Conservation (phyloP, 345 rosid species). For the Eucalyptus paniculata region DNA sequence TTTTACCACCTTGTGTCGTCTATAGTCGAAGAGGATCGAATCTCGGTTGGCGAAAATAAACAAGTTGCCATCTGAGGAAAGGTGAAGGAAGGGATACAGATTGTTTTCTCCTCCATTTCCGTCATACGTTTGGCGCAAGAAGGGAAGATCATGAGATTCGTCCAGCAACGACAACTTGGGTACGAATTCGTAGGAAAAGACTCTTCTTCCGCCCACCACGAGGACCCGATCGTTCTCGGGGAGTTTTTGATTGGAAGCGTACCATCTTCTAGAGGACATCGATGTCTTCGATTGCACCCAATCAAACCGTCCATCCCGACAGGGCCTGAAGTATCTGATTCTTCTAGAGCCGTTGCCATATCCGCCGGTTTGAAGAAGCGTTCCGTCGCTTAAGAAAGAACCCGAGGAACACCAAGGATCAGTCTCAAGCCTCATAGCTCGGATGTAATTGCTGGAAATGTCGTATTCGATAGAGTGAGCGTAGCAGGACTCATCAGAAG, state of each 20-base stretch:
- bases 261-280: conserved; percentile 13
- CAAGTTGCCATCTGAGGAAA: conserved; percentile 36
- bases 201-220: conserved; percentile 23
- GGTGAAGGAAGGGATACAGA: conserved; percentile 52
- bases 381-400: conserved; percentile 21
- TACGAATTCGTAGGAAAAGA: conserved; percentile 17
- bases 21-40: conserved; percentile 27
- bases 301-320: not conserved
- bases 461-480: conserved; percentile 21
- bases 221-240: conserved; percentile 21
- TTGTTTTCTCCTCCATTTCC: conserved; percentile 20
- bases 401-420: conserved; percentile 36
- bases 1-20: conserved; percentile 10
- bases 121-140: conserved; percentile 17
- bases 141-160: conserved; percentile 22
- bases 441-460: not conserved
- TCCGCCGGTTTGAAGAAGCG: conserved; percentile 32
- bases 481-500: conserved; percentile 7
- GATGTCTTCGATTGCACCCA: conserved; percentile 11
- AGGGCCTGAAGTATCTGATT: conserved; percentile 13
- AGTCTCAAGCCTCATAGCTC: conserved; percentile 13
- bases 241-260: conserved; percentile 17
- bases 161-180: conserved; percentile 3
- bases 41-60: conserved; percentile 39
- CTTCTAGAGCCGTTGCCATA: conserved; percentile 2